A percentile compares a stretch with the other conserved stretches of the same genome.
These are phyloP conservation scores for Diutina pseudorugosa DNA, from an alignment of 1,139 yeast species.

Conservation along the genomic window DNA sequence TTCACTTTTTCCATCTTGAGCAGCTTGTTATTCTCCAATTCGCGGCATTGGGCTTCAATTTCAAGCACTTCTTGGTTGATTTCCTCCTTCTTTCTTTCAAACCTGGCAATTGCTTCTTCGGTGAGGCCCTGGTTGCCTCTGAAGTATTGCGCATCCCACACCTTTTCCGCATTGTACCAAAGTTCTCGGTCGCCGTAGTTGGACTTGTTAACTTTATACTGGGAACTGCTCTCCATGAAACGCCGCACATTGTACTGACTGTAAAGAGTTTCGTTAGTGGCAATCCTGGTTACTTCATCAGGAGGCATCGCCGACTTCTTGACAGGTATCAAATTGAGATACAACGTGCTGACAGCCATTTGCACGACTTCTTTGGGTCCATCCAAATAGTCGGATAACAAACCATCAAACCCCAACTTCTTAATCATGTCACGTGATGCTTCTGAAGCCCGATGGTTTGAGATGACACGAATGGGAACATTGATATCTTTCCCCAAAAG, in stretches of 20 bases:
- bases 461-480: constrained; percentile 23
- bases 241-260: not conserved
- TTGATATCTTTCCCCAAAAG: constrained; percentile 16
- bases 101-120: constrained; percentile 16
- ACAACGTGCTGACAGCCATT: constrained; percentile 55
- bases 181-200: constrained; percentile 45
- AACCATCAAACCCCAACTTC: constrained; percentile 67
- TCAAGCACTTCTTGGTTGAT: not conserved
- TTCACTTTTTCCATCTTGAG: constrained; percentile 5
- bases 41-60: not conserved
- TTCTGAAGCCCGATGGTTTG: constrained; percentile 9
- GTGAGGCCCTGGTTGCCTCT: constrained; percentile 37
- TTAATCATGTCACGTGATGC: constrained; percentile 22
- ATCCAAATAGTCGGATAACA: constrained; percentile 50
- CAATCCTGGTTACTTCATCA: constrained; percentile 26
- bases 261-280: not conserved
- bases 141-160: constrained; percentile 14
- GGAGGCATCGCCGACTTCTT: constrained; percentile 28
- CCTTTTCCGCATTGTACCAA: constrained; percentile 26
- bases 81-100: constrained; percentile 6
- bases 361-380: constrained; percentile 71
- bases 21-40: not conserved
- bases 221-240: constrained; percentile 34
- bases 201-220: constrained; percentile 42
- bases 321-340: constrained; percentile 56